Percentiles rank a stretch among this genome's conserved stretches.
phyloP scores from a whole-genome alignment of 768 basidiomycete species.

The Hygrocybe punicea region DNA sequence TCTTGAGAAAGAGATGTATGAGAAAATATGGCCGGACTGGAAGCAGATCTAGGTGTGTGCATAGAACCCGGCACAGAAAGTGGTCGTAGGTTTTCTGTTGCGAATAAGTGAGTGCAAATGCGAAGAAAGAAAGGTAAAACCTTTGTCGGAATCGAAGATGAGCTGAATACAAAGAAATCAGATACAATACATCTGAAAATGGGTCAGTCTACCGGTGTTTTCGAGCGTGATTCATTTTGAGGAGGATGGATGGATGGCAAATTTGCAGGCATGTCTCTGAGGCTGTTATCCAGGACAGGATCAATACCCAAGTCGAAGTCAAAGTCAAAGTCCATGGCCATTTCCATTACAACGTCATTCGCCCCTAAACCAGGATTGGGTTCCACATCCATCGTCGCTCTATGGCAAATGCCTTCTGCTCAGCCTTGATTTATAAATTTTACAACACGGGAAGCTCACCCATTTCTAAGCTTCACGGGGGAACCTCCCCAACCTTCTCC shows the following conservation, averaged over 20 bases:
- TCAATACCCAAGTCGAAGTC: slow-evolving; percentile 25
- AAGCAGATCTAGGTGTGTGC: not conserved
- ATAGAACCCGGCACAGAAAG: slow-evolving; percentile 8
- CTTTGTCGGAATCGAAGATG: not conserved
- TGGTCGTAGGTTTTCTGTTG: slow-evolving; percentile 18
- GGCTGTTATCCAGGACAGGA: not conserved
- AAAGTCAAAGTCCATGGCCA: slow-evolving; percentile 19
- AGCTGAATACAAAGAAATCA: not conserved
- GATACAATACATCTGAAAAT: not conserved
- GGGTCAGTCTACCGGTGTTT: not conserved
- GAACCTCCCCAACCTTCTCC: slow-evolving; percentile 64
- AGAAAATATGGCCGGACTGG: slow-evolving; percentile 38
- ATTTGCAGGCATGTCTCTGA: not conserved
- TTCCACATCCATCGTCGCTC: slow-evolving; percentile 12
- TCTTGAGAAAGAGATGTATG: slow-evolving; percentile 43
- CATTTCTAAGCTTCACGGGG: slow-evolving; percentile 25
- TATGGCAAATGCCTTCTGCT: slow-evolving; percentile 11
- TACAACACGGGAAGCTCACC: slow-evolving; percentile 10
- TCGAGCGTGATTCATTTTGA: not conserved
- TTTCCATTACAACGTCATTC: slow-evolving; percentile 15
- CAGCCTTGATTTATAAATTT: slow-evolving; percentile 1
- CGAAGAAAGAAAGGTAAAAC: not conserved
- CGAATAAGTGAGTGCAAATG: not conserved
- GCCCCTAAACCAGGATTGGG: slow-evolving; percentile 10
- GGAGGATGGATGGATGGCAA: not conserved